Conservation (phyloP, 2,329 filamentous ascomycete species). For the Colletotrichum truncatum region DNA sequence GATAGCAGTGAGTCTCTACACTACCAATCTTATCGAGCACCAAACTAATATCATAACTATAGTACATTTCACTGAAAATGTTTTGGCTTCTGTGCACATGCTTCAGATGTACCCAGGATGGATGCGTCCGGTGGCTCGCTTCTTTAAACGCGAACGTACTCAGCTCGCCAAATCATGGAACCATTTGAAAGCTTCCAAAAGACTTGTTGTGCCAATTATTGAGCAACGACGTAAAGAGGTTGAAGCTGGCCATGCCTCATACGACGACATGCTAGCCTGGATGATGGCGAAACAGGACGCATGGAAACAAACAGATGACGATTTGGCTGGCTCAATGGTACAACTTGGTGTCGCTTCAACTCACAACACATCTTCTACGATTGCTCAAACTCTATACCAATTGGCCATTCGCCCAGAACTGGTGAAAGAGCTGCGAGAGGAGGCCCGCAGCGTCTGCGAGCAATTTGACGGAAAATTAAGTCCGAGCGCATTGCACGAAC, state of each 20-base stretch:
- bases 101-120: conserved; percentile 2
- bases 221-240: background rate
- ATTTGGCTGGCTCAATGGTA: conserved; percentile 49
- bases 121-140: background rate
- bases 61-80: conserved; percentile 11
- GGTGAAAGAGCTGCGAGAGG: conserved; percentile 57
- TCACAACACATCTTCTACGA: conserved; percentile 53
- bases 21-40: conserved; percentile 38
- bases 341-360: conserved; percentile 55
- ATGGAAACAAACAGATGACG: conserved; percentile 38
- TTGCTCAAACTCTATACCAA: conserved; percentile 53
- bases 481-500: conserved; percentile 41
- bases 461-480: conserved; percentile 39
- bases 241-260: background rate
- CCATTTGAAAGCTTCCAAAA: background rate
- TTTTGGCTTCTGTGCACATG: conserved; percentile 3
- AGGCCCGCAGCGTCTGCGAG: conserved; percentile 48
- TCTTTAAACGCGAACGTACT: background rate
- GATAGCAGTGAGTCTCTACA: conserved; percentile 53
- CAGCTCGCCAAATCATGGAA: conserved; percentile 3
- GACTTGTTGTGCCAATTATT: background rate
- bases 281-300: conserved; percentile 45
- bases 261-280: conserved; percentile 38
- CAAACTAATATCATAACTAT: conserved; percentile 26
- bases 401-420: conserved; percentile 58